phyloP scores from a whole-genome alignment of 352 stramenopile species.

The Phytophthora constricta region DNA sequence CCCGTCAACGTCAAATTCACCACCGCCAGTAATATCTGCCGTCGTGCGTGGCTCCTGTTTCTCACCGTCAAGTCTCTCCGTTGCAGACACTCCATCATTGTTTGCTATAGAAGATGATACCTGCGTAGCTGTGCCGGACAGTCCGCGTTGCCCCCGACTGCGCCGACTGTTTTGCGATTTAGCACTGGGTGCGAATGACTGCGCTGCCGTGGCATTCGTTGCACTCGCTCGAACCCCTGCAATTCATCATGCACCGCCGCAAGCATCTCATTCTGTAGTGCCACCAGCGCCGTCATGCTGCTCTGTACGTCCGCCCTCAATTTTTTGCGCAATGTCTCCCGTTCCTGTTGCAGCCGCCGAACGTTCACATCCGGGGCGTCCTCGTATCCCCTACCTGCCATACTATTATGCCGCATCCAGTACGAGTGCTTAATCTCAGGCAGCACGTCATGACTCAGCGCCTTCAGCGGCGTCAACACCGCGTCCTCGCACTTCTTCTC shows the following conservation, averaged over 20 bases:
- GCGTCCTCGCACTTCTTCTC: conserved; percentile 48
- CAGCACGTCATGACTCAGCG: conserved; percentile 53
- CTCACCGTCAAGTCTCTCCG: background rate
- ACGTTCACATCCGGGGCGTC: conserved; percentile 41
- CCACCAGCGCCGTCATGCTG: conserved; percentile 58
- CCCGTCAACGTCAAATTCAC: background rate
- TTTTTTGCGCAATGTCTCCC: conserved; percentile 49
- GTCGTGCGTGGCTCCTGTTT: conserved; percentile 2
- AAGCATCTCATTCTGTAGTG: conserved; percentile 57
- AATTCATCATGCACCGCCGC: conserved; percentile 43
- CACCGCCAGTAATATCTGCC: background rate
- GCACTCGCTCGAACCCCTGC: conserved; percentile 36
- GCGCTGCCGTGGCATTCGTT: conserved; percentile 25
- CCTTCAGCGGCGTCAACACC: conserved; percentile 54
- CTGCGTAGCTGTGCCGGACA: background rate
- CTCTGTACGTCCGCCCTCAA: conserved; percentile 56
- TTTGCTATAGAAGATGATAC: background rate
- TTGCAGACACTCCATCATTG: background rate
- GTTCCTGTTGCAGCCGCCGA: conserved; percentile 60
- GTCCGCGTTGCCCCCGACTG: background rate
- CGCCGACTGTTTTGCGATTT: conserved; percentile 21
- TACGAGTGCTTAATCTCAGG: conserved; percentile 82
- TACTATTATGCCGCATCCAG: conserved; percentile 61
- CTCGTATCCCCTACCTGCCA: conserved; percentile 19
- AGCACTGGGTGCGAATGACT: conserved; percentile 28